Percentiles rank a stretch among this genome's conserved stretches.
These are phyloP conservation scores for Kernera saxatilis DNA, from an alignment of 345 rosid genomes.

Conservation along the genomic window DNA sequence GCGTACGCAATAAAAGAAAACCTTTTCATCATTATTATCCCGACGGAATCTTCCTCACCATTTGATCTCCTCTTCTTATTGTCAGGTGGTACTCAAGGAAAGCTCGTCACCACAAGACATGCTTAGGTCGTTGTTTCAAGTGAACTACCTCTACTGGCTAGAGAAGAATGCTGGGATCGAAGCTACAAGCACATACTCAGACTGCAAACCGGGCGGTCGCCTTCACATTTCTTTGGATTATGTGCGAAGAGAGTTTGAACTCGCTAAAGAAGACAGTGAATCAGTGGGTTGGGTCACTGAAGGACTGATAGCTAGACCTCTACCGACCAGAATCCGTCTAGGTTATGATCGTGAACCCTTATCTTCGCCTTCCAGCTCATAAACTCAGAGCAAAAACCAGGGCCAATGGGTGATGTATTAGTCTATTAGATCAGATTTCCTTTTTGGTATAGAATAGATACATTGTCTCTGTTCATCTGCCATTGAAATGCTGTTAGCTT, in stretches of 20 bases:
- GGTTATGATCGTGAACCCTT: slow-evolving; percentile 21
- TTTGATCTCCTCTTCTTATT: background rate
- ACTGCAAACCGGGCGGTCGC: slow-evolving; percentile 73
- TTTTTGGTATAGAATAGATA: background rate
- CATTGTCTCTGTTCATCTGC: slow-evolving; percentile 1
- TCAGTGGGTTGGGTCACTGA: slow-evolving; percentile 74
- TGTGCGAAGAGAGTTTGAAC: slow-evolving; percentile 74
- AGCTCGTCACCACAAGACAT: slow-evolving; percentile 69
- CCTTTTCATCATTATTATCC: background rate
- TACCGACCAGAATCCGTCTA: slow-evolving; percentile 50
- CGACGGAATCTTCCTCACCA: background rate
- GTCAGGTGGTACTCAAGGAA: slow-evolving; percentile 89
- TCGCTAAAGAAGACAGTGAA: slow-evolving; percentile 64
- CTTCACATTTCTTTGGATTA: slow-evolving; percentile 78
- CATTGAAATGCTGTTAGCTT: background rate
- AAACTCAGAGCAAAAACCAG: background rate
- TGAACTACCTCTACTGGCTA: slow-evolving; percentile 86
- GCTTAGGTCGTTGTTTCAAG: slow-evolving; percentile 95
- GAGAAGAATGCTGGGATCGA: slow-evolving; percentile 87
- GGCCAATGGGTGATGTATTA: background rate
- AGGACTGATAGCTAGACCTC: slow-evolving; percentile 90
- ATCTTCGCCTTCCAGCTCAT: slow-evolving; percentile 18
- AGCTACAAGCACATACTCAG: slow-evolving; percentile 47
- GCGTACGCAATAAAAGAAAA: slow-evolving; percentile 45
- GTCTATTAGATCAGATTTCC: background rate